Conservation (phyloP, 2,329 filamentous ascomycete genomes). For the Mycosphaerella sp. region DNA sequence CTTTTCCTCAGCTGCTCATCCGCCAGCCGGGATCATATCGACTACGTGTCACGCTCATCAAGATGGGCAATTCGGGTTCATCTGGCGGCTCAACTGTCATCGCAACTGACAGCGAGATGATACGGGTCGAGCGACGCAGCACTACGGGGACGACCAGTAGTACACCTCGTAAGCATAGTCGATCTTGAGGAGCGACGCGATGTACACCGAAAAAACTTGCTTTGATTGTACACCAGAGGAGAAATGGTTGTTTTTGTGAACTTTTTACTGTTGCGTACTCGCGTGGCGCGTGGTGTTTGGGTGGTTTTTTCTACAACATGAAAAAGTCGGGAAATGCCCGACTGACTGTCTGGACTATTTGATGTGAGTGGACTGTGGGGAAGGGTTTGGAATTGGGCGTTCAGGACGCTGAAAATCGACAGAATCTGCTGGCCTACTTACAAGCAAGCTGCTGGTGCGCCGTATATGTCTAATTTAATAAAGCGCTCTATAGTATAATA, state of each 20-base stretch:
- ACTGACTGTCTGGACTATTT: too few relatives aligned
- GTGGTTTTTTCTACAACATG: background rate
- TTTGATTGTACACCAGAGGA: conserved; percentile 11
- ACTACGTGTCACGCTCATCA: conserved; percentile 28
- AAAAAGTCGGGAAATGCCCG: conserved; percentile 3
- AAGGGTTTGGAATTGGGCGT: too few relatives aligned
- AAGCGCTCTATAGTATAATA: too few relatives aligned
- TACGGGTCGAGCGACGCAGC: conserved; percentile 28
- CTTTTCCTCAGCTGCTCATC: conserved; percentile 30
- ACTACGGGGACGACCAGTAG: conserved; percentile 3
- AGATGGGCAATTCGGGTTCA: conserved; percentile 24
- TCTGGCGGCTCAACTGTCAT: conserved; percentile 23
- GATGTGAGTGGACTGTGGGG: too few relatives aligned
- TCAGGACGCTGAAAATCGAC: too few relatives aligned
- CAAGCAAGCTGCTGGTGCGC: too few relatives aligned
- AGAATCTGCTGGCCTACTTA: too few relatives aligned
- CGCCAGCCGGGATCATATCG: conserved; percentile 31
- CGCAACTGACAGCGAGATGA: conserved; percentile 29
- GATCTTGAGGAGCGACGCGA: conserved; percentile 1
- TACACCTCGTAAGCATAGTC: conserved; percentile 17
- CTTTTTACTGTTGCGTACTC: conserved; percentile 6
- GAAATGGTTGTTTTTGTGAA: background rate
- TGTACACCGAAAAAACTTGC: background rate
- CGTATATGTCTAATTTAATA: too few relatives aligned
- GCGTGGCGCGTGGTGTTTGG: conserved; percentile 16